Percentiles rank a stretch among this genome's conserved stretches.
Conservation (phyloP, 306 rosid genomes). For the Elaeagnus macrophylla region DNA sequence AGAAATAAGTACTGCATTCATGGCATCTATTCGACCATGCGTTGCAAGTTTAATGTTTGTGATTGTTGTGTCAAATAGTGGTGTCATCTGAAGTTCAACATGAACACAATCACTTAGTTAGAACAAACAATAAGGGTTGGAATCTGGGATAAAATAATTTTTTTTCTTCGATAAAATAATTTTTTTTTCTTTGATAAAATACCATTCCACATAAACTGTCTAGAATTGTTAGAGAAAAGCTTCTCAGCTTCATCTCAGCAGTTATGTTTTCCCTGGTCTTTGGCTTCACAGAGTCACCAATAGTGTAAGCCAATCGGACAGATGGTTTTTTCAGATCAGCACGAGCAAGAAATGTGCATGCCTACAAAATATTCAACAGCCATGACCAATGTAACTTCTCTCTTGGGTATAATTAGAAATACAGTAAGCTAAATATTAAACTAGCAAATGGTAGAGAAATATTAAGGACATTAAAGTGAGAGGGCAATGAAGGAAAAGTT, state of each 20-base stretch:
- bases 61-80: slow-evolving; percentile 74
- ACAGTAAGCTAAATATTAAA: background rate
- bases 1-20: slow-evolving; percentile 89
- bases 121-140: slow-evolving; percentile 16
- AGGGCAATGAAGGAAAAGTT: background rate
- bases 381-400: background rate
- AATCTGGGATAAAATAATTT: slow-evolving; percentile 1
- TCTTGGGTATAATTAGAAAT: background rate
- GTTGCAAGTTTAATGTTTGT: slow-evolving; percentile 91
- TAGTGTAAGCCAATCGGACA: slow-evolving; percentile 64
- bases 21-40: slow-evolving; percentile 73
- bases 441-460: slow-evolving; percentile 3
- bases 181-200: too few relatives aligned
- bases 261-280: slow-evolving; percentile 74
- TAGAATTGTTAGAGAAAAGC: slow-evolving; percentile 74
- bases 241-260: slow-evolving; percentile 84
- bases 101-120: background rate
- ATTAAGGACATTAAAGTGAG: background rate
- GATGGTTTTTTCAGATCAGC: slow-evolving; percentile 81
- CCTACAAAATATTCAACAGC: slow-evolving; percentile 43
- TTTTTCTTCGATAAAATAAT: too few relatives aligned
- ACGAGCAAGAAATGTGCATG: slow-evolving; percentile 88
- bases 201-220: slow-evolving; percentile 97
- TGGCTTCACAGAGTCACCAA: slow-evolving; percentile 78
- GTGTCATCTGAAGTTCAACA: slow-evolving; percentile 69